Percentiles rank a stretch among this genome's conserved stretches.
Conservation (phyloP, 2,329 filamentous ascomycete species). For the Metarhizium guizhouense region DNA sequence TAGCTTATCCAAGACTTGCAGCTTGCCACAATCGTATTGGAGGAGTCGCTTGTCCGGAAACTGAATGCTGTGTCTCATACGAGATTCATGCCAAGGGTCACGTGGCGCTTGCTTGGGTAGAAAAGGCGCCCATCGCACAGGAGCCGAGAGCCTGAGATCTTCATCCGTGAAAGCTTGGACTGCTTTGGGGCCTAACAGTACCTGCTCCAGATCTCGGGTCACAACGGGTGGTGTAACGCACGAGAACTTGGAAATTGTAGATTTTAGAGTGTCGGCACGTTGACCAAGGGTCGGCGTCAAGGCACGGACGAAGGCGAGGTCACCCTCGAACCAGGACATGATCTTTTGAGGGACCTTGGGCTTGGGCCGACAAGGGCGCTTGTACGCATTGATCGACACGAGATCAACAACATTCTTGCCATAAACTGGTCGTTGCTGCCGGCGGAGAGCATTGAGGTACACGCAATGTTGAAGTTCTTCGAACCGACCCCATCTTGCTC, state of each 20-base stretch:
- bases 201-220: slow-evolving; percentile 63
- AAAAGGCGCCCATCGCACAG: slow-evolving; percentile 45
- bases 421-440: slow-evolving; percentile 73
- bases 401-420: slow-evolving; percentile 70
- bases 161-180: slow-evolving; percentile 47
- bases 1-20: slow-evolving; percentile 80
- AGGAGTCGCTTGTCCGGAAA: slow-evolving; percentile 95
- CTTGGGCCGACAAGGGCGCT: slow-evolving; percentile 49
- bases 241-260: slow-evolving; percentile 75
- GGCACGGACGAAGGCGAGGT: slow-evolving; percentile 51
- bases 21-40: slow-evolving; percentile 95
- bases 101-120: slow-evolving; percentile 45
- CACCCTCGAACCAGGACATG: slow-evolving; percentile 67
- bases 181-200: slow-evolving; percentile 55
- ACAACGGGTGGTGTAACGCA: slow-evolving; percentile 88
- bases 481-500: slow-evolving; percentile 58
- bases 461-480: slow-evolving; percentile 74
- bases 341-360: slow-evolving; percentile 54
- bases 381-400: slow-evolving; percentile 54
- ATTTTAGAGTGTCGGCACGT: slow-evolving; percentile 63
- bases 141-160: slow-evolving; percentile 49
- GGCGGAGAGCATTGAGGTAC: slow-evolving; percentile 71
- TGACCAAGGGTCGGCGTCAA: slow-evolving; percentile 69
- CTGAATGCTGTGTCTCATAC: slow-evolving; percentile 87
- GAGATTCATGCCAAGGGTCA: slow-evolving; percentile 89